phyloP scores from a whole-genome alignment of 192 early-diverging fungal species.

The Backusella westeae region DNA sequence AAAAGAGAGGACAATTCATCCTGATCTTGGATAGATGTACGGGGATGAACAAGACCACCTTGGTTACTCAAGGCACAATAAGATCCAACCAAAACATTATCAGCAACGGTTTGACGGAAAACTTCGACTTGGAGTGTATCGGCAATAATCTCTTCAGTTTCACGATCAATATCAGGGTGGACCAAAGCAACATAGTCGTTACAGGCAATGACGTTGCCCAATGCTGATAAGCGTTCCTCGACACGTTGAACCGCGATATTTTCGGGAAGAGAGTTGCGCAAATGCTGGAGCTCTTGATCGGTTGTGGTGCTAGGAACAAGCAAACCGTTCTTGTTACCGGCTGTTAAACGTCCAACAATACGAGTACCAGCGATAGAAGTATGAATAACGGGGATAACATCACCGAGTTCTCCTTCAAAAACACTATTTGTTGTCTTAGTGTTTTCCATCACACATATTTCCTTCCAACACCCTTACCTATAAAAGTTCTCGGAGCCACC shows the following conservation, averaged over 20 bases:
- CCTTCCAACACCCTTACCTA: slow-evolving; percentile 54
- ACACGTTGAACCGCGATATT: slow-evolving; percentile 91
- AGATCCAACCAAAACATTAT: slow-evolving; percentile 94
- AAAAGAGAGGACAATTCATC: slow-evolving; percentile 96
- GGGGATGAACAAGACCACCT: slow-evolving; percentile 95
- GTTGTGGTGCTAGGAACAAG: slow-evolving; percentile 95
- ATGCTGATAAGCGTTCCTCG: slow-evolving; percentile 95
- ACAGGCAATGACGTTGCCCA: slow-evolving; percentile 99
- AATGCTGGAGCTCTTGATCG: slow-evolving; percentile 96
- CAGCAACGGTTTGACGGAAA: slow-evolving; percentile 97
- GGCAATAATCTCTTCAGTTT: slow-evolving; percentile 99
- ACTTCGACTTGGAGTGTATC: slow-evolving; percentile 98
- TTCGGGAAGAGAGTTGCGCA: slow-evolving; percentile 95
- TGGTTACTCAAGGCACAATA: slow-evolving; percentile 97
- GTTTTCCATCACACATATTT: neutral
- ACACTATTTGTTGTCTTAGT: slow-evolving; percentile 51
- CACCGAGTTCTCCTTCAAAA: slow-evolving; percentile 92
- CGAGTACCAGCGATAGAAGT: slow-evolving; percentile 96
- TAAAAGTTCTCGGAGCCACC: slow-evolving; percentile 99
- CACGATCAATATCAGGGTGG: slow-evolving; percentile 97
- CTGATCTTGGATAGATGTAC: slow-evolving; percentile 94
- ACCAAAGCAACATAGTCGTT: slow-evolving; percentile 99
- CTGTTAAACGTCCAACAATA: slow-evolving; percentile 93
- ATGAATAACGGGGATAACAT: slow-evolving; percentile 96
- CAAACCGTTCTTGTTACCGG: slow-evolving; percentile 92